Evolutionary conservation across 2,329 filamentous ascomycete genomes (phyloP), one percentile per base, ranked within the genome.

Genomic region (Lasiodiplodia sp.): DNA sequence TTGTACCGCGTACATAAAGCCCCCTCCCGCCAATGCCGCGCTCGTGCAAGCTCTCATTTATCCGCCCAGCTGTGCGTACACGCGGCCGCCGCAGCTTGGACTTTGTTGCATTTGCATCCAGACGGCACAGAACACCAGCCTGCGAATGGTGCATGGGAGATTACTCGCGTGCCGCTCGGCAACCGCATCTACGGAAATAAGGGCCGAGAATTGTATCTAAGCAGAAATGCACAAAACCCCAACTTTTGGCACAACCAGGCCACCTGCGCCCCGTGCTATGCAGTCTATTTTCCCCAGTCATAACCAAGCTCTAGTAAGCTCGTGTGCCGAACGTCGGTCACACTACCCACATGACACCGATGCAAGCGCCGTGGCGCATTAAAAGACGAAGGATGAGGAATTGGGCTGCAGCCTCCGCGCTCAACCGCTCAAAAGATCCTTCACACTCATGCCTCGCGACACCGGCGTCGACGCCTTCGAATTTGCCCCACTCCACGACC

Each of bases 381-480:
- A 5, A 8, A 60, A 34, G 44, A 63, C 8, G 31, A 38, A 38
- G 8, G 18, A 52, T 28, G 31, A 57, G 11, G 31, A 49, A 49
- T 28, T 28, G 4, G 28, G 28, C 28, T 31, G 40, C 60, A 64
- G n/a, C 28, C 4, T 5, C 18, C 40, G 47, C 44, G 47, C 47
- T 56, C 57, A 78, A 11, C 76, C 75, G 62, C 81, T 83, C 12
- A 84, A 71, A 56, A 84, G 71, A 72, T 84, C 83, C 68, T 77
- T 78, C 8, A 84, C 83, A 69, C 82, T 84, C 81, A 84, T 83
- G 11, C 71, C n/a, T 67, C 70, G 31, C 28, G 66, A 40, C 55
- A 66, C 37, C 71, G 49, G 71, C 73, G 66, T 70, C 44, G 52
- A 65, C 47, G n/a, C 66, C 64, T 47, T 69, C 68, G 31, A 71